A percentile compares a stretch with the other conserved stretches of the same genome.
Conservation (phyloP, 1,284 basidiomycete species). For the Cystobasidium pallidum region DNA sequence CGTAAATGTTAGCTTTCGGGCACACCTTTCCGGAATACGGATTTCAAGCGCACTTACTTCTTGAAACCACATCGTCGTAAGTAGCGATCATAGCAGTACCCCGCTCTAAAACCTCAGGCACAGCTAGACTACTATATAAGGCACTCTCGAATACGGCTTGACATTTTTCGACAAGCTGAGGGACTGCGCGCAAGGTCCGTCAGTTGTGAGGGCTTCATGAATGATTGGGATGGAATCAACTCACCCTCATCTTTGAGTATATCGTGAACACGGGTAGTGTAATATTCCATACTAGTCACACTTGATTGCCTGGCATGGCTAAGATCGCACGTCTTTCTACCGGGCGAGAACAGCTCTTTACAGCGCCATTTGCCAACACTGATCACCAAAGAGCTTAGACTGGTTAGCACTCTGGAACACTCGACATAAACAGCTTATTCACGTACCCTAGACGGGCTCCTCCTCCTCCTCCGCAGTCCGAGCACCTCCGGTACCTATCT, state of each 20-base stretch:
- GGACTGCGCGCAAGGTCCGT: background rate
- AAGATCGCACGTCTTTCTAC: slow-evolving; percentile 59
- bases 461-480: slow-evolving; percentile 40
- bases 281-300: slow-evolving; percentile 35
- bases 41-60: background rate
- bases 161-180: slow-evolving; percentile 46
- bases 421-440: background rate
- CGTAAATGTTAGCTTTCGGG: too few species aligned
- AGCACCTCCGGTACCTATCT: slow-evolving; percentile 46
- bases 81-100: slow-evolving; percentile 39
- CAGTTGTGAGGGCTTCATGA: background rate
- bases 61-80: slow-evolving; percentile 12
- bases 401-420: background rate
- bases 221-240: slow-evolving; percentile 1
- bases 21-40: background rate
- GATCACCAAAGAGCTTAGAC: background rate
- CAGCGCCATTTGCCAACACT: slow-evolving; percentile 60
- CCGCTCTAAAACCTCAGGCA: slow-evolving; percentile 58
- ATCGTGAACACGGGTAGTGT: slow-evolving; percentile 11
- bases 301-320: slow-evolving; percentile 54
- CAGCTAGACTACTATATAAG: slow-evolving; percentile 56
- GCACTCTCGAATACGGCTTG: slow-evolving; percentile 58
- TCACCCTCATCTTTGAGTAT: slow-evolving; percentile 27
- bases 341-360: slow-evolving; percentile 59
- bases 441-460: slow-evolving; percentile 14